Base-by-base conservation (phyloP, 805 yeast species). In the Hanseniaspora lachancei region DNA sequence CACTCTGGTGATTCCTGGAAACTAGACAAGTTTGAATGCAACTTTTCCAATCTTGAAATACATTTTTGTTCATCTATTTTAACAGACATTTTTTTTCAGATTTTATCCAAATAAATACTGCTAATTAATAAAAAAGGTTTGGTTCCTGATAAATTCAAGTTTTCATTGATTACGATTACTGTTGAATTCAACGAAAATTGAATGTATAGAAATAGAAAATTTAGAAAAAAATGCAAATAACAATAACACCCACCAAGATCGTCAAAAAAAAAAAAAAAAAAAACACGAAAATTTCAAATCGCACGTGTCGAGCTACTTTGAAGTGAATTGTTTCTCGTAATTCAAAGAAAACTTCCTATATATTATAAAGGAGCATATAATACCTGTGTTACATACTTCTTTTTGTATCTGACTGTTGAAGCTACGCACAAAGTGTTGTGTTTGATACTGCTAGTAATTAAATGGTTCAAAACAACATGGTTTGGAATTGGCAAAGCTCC, bases 341-440 rank as follows among this genome's bases (percentile, higher is more conserved):
- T 32, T 32, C 2, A 8, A 32, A 36, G 13, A 3, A 41, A 41
- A 15, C 27, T 23, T 21, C 3, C 21, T 41, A 41, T 41, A 44
- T 44, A 44, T 41, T 27, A 86, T 54, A 86, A 68, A 13, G 97
- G 97, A 24, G 96, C 95, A 68, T 89, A 89, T 58, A 89, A 74
- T 35, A 89, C 86, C 69, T 89, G 97, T 1, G 97, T 89, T 23
- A 84, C 93, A 67, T 89, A 89, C 70, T 84, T 88, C 58, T 89
- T 77, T 67, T 85, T 82, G 71, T 89, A 89, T 66, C 97, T 76
- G 38, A 87, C 89, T 21, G 89, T 87, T 42, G 89, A 81, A 2
- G 96, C 96, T 48, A 89, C 97, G 8, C 97, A 95, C 57, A 89
- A 74, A 0, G 95, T 91, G 67, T 88, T 89, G 65, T 89, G 96